Conservation (phyloP, 345 rosid genomes). For the Moringa oleifera region DNA sequence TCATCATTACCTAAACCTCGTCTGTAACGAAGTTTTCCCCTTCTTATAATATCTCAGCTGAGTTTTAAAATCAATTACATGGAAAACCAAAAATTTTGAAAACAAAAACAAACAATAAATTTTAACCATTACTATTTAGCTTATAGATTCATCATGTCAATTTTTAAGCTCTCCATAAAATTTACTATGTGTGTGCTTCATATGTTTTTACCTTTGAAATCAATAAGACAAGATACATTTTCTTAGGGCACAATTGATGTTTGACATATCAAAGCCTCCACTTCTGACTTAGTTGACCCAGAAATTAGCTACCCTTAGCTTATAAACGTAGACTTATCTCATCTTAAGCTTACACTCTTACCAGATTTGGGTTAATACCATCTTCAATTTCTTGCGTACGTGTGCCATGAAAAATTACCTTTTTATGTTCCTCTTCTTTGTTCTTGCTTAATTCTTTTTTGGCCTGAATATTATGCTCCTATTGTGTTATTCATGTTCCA, state of each 20-base stretch:
- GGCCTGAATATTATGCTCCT: too few relatives aligned
- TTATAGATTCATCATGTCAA: too few relatives aligned
- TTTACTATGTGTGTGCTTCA: too few relatives aligned
- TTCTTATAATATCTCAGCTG: conserved; percentile 50
- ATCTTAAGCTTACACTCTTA: conserved; percentile 12
- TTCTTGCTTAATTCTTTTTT: too few relatives aligned
- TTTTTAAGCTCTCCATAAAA: too few relatives aligned
- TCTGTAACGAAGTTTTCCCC: conserved; percentile 41
- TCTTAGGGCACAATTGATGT: conserved; percentile 11
- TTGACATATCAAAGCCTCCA: conserved; percentile 25
- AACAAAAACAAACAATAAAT: too few relatives aligned
- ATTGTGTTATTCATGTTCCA: too few relatives aligned
- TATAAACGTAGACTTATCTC: conserved; percentile 17
- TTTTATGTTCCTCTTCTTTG: too few relatives aligned
- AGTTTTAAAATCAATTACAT: conserved; percentile 50
- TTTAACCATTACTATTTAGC: too few relatives aligned
- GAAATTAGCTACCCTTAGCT: conserved; percentile 23
- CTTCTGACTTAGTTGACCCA: conserved; percentile 22
- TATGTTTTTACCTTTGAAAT: not conserved
- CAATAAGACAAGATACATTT: conserved; percentile 7
- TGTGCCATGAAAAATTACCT: not conserved
- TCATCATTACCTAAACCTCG: conserved; percentile 48
- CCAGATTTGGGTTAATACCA: conserved; percentile 15
- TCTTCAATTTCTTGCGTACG: not conserved
- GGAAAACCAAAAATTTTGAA: not conserved